Evolutionary conservation across 768 basidiomycete species (phyloP), one percentile per base, ranked within the genome.

Genomic region (Daedaleopsis sinensis): DNA sequence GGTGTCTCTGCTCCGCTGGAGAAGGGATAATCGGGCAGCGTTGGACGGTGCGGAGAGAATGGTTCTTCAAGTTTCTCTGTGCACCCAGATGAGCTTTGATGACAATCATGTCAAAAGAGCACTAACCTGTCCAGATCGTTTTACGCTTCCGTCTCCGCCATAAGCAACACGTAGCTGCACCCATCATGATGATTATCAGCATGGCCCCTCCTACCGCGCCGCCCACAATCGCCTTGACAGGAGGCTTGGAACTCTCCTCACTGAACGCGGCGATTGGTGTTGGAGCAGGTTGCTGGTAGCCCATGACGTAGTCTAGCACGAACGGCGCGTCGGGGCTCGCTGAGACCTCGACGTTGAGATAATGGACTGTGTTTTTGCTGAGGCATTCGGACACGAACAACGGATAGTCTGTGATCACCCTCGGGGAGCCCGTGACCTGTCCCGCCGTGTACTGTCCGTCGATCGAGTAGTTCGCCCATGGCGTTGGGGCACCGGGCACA

Each of bases 381-480:
- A 49, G 47, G 21, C 3, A 9, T 5, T 21, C 24, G 19, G 47
- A 49, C 47, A 49, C 47, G 21, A 49, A 49, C 21, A 49, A 21
- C 8, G 47, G 47, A 21, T 49, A 49, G 47, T 49, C 47, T 11
- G 47, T 49, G 21, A 49, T 24, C 6, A 49, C 23, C 15, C 23
- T 49, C 19, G 47, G 47, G 8, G 47, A n/a, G 23, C 47, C 47
- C 11, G 47, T 49, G 47, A 49, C 9, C 19, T 49, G 19, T 11
- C 47, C 47, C 23, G 47, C 47, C 9, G 47, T 49, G 23, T 49
- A 49, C 47, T 49, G 19, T 27, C 47, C 47, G 19, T 24, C 23
- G 47, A 49, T 49, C 19, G 47, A 24, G 47, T 49, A 49, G 47
- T 49, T 49, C 23, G 47, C 47, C 47, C 47, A 49, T 8, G 47